Percentiles rank a stretch among this genome's conserved stretches.
Conservation (phyloP, 2,329 filamentous ascomycete genomes). For the Blastomyces emzantsi region DNA sequence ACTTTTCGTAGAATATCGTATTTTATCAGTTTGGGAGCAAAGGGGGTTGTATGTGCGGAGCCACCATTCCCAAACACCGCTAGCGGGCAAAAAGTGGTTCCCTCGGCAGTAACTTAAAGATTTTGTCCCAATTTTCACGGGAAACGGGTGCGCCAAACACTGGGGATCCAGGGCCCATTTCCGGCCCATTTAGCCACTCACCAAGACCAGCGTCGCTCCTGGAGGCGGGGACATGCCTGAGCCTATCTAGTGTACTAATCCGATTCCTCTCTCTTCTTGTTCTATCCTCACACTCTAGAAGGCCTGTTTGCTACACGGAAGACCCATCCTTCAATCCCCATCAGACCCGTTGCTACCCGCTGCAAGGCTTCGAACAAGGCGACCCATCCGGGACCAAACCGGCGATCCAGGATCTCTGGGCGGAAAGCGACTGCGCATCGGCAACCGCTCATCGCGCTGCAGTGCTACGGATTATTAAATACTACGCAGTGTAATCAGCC, state of each 20-base stretch:
- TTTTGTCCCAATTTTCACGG: conserved; percentile 5
- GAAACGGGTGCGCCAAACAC: neutral
- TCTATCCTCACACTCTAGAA: neutral
- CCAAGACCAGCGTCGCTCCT: neutral
- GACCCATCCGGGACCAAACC: neutral
- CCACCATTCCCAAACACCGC: neutral
- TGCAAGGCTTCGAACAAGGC: conserved; percentile 3
- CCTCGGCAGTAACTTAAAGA: conserved; percentile 5
- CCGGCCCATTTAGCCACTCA: conserved; percentile 1
- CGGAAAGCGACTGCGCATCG: conserved; percentile 6
- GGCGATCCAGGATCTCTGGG: neutral
- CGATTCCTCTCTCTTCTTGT: neutral
- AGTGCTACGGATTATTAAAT: neutral
- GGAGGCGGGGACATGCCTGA: conserved; percentile 4
- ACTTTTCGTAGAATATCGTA: neutral
- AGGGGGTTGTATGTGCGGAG: neutral
- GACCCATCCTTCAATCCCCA: neutral
- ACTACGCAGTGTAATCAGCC: neutral
- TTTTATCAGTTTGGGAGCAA: neutral
- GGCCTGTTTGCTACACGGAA: neutral
- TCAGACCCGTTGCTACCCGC: neutral
- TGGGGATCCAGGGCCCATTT: neutral
- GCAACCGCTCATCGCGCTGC: conserved; percentile 2
- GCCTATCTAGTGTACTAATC: neutral
- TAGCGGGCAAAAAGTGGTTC: neutral